Percentiles rank a stretch among this genome's conserved stretches.
These are phyloP conservation scores for Geoglossum glabrum DNA, from an alignment of 495 filamentous ascomycete genomes.

Conservation along the genomic window DNA sequence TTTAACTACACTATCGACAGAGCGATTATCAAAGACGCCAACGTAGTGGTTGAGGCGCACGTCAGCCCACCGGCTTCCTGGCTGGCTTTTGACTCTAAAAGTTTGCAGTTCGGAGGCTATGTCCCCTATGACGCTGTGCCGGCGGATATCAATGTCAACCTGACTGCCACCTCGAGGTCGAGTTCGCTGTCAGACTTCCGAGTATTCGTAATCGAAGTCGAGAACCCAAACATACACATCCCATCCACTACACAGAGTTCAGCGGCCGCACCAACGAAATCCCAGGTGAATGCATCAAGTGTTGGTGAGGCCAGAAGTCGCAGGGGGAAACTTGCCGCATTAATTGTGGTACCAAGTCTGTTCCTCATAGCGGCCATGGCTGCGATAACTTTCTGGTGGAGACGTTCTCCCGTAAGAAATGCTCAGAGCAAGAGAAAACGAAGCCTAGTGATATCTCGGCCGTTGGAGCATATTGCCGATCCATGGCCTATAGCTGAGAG, in stretches of 20 bases:
- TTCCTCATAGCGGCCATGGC: neutral
- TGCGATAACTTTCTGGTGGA: neutral
- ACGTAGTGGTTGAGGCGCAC: conserved; percentile 33
- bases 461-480: neutral
- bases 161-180: conserved; percentile 29
- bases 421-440: neutral
- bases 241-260: neutral
- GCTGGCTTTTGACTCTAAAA: conserved; percentile 41
- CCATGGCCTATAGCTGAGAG: conserved; percentile 1
- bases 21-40: conserved; percentile 28
- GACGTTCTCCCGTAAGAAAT: neutral
- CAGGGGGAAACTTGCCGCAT: neutral
- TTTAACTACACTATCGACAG: conserved; percentile 45
- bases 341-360: neutral
- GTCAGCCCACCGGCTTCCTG: conserved; percentile 35
- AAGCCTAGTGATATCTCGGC: neutral
- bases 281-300: neutral
- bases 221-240: neutral
- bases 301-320: neutral
- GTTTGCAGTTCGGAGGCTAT: conserved; percentile 37
- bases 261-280: neutral
- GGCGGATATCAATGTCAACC: conserved; percentile 23
- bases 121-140: conserved; percentile 31
- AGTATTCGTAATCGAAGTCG: conserved; percentile 30
- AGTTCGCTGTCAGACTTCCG: conserved; percentile 23